Conservation (phyloP, 495 filamentous ascomycete species). For the Coniosporium apollinis region DNA sequence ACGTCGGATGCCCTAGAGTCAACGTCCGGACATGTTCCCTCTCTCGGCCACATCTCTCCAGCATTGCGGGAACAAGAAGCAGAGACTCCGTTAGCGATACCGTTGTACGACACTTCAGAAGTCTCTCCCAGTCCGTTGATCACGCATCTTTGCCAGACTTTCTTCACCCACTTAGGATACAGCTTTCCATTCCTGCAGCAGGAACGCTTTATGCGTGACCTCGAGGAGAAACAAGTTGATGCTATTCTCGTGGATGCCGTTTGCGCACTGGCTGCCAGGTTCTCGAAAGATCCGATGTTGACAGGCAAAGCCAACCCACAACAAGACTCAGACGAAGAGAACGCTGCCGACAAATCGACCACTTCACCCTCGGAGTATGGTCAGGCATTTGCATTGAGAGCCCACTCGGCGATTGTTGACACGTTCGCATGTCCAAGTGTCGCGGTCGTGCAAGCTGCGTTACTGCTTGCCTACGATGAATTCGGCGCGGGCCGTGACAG, state of each 20-base stretch:
- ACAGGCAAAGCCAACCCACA: conserved; percentile 26
- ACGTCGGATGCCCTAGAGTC: conserved; percentile 31
- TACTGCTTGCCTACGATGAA: conserved; percentile 70
- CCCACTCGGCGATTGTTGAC: conserved; percentile 57
- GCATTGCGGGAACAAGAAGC: no score
- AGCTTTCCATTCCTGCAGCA: conserved; percentile 66
- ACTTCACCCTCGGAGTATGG: conserved; percentile 36
- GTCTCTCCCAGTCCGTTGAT: conserved; percentile 54
- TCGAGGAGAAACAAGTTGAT: conserved; percentile 65
- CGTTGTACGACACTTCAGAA: conserved; percentile 59
- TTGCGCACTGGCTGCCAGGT: conserved; percentile 65
- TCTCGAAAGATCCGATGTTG: conserved; percentile 51
- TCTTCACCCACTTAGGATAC: conserved; percentile 63
- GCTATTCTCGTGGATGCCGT: conserved; percentile 76
- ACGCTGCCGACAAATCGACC: conserved; percentile 2
- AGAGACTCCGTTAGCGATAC: conserved; percentile 46
- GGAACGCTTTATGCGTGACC: conserved; percentile 47
- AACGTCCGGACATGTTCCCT: conserved; percentile 1
- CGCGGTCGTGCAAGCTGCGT: conserved; percentile 59
- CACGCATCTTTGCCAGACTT: conserved; percentile 54
- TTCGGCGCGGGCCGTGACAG: conserved; percentile 77
- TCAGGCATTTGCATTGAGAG: conserved; percentile 58
- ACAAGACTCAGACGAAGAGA: conserved; percentile 30
- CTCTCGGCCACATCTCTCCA: conserved; percentile 1
- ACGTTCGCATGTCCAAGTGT: conserved; percentile 64